A percentile compares a stretch with the other conserved stretches of the same genome.
Evolutionary conservation across 352 stramenopile genomes (phyloP).

Genomic region (Phytopythium montanum): DNA sequence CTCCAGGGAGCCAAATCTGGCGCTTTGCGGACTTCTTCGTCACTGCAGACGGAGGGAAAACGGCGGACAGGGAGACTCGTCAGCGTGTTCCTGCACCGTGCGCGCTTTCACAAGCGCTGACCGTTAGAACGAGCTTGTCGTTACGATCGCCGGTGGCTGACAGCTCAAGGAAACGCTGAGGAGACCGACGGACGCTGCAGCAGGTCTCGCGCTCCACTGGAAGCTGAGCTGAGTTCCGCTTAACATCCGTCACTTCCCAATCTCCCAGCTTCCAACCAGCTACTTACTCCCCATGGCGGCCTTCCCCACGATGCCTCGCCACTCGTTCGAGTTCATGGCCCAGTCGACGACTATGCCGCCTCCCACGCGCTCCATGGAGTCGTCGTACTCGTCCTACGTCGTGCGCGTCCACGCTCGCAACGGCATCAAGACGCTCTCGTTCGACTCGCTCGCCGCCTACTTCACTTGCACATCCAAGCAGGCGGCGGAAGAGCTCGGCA

Average conservation of each 20-base stretch:
- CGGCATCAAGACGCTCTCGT: slow-evolving; percentile 48
- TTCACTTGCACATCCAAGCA: slow-evolving; percentile 52
- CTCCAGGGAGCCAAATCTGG: neutral
- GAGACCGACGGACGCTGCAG: neutral
- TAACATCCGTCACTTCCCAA: neutral
- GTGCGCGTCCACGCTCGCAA: slow-evolving; percentile 29
- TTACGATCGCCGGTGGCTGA: neutral
- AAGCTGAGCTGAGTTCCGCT: neutral
- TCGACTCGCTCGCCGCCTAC: slow-evolving; percentile 35
- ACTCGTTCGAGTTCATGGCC: neutral
- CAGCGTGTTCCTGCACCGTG: neutral
- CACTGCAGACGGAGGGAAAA: neutral
- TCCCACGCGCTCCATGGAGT: slow-evolving; percentile 6
- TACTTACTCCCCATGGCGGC: slow-evolving; percentile 2
- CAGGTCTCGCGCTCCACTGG: neutral
- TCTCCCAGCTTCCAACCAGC: slow-evolving; percentile 2
- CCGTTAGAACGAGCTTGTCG: neutral
- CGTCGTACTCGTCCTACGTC: slow-evolving; percentile 25
- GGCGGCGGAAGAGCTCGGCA: slow-evolving; percentile 44
- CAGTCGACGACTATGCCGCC: neutral
- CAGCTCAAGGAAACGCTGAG: slow-evolving; percentile 1
- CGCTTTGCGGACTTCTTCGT: neutral
- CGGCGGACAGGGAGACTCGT: neutral
- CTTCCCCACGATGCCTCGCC: neutral
- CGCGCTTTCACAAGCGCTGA: neutral